Evolutionary conservation across 495 filamentous ascomycete species (phyloP), one percentile per base, ranked within the genome.

Genomic region (Aspergillus saccharolyticus): DNA sequence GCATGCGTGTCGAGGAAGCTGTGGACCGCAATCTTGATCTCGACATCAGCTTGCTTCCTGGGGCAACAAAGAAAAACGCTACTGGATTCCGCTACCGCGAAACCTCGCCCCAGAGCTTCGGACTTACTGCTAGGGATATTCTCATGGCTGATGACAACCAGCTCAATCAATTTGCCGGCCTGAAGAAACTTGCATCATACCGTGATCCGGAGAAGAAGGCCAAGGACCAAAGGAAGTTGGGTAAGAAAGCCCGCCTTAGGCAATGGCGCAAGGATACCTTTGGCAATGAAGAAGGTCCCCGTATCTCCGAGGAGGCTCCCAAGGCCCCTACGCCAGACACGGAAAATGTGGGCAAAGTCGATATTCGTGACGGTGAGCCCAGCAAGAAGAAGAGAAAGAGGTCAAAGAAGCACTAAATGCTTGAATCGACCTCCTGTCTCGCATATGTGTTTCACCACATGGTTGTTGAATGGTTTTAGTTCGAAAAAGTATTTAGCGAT

Each of bases 201-300:
- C 80, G 94, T 52, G 91, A 96, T 66, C 71, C 75, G 1, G 89
- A 90, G 64, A 92, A 92, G 81, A 97, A 97, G 78, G 76, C 75
- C 56, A 86, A 85, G 62, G 94, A 98, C 66, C 85, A 85, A 74
- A 96, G 93, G 75, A 81, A 80, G 62, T 78, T 96, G 30, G 88
- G 89, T 57, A 97, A 97, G 83, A 97, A 97, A 73, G 89, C 89
- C 22, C 81, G 91, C 25, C 73, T 97, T 52, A 77, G 89, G 66
- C 80, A 97, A 72, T 97, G 94, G 94, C 83, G 94, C 55, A 86
- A 87, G 73, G 94, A 97, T 54, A 89, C 87, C 1, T 98, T 97
- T 77, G 94, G 94, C 3, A 77, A 81, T 61, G 86, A 83, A 66
- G 74, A 89, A 7, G 88, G 81, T 0, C 81, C 87, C 2, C 64